Percentiles rank a stretch among this genome's conserved stretches.
Evolutionary conservation across 805 yeast species (phyloP).

Genomic region (Priceomyces carsonii): DNA sequence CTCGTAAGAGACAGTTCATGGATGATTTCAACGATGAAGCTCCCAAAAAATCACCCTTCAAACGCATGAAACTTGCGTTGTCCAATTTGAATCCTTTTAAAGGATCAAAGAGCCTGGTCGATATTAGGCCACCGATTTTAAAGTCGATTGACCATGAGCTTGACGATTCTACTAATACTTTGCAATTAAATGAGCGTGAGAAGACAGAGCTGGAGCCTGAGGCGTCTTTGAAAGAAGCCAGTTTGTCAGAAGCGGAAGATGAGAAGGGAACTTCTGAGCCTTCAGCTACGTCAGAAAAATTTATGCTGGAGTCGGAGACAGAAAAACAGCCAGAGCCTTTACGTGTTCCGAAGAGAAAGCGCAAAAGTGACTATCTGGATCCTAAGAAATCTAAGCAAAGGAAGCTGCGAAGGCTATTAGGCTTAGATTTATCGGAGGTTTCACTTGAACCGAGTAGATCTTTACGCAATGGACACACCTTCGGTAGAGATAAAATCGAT

Average conservation of each 20-base stretch:
- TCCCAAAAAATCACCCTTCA: constrained; percentile 1
- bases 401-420: constrained; percentile 16
- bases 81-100: constrained; percentile 2
- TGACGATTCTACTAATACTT: constrained; percentile 1
- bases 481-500: constrained; percentile 11
- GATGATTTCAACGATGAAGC: too few species aligned
- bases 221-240: neutral
- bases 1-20: too few species aligned
- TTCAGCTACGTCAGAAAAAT: neutral
- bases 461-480: constrained; percentile 25
- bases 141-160: constrained; percentile 1
- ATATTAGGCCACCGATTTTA: constrained; percentile 1
- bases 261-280: constrained; percentile 3
- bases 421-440: constrained; percentile 22
- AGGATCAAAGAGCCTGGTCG: neutral
- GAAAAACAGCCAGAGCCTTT: constrained; percentile 1
- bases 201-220: neutral
- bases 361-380: too few species aligned
- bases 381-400: constrained; percentile 7
- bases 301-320: neutral
- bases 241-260: constrained; percentile 4
- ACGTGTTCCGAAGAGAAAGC: too few species aligned
- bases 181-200: neutral
- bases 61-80: neutral
- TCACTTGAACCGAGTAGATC: constrained; percentile 23